Conservation (phyloP, 2,329 filamentous ascomycete species). For the Geosmithia morbida region DNA sequence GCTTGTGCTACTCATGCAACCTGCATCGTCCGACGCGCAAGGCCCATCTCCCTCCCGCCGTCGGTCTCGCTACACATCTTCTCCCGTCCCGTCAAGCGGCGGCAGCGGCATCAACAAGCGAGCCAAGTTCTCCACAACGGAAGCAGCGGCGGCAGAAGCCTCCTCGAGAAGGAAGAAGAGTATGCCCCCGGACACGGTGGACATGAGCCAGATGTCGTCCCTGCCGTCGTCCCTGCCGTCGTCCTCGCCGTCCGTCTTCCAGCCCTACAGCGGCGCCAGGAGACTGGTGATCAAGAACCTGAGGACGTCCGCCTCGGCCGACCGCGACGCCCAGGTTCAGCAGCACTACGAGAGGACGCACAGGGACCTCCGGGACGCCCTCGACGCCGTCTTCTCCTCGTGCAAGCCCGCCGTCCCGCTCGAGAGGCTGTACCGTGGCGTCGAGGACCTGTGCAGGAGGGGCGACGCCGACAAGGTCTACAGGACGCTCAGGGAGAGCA, state of each 20-base stretch:
- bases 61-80: conserved; percentile 17
- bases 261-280: conserved; percentile 63
- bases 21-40: conserved; percentile 11
- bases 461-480: conserved; percentile 57
- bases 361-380: conserved; percentile 57
- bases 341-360: conserved; percentile 68
- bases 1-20: conserved; percentile 15
- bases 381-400: conserved; percentile 59
- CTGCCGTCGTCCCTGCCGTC: conserved; percentile 17
- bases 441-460: conserved; percentile 81
- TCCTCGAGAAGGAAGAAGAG: conserved; percentile 13
- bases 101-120: conserved; percentile 11
- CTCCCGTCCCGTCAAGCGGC: conserved; percentile 6
- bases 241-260: conserved; percentile 36
- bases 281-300: conserved; percentile 93
- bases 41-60: conserved; percentile 20
- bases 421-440: conserved; percentile 77
- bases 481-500: conserved; percentile 48
- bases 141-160: neutral
- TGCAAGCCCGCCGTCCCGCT: conserved; percentile 54
- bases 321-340: conserved; percentile 42
- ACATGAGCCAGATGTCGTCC: conserved; percentile 19
- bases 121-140: conserved; percentile 8
- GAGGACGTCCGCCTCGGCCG: conserved; percentile 29
- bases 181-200: conserved; percentile 17